These are phyloP conservation scores for Trichoderma lentiforme DNA, from an alignment of 2,329 filamentous ascomycete genomes.

Conservation along the genomic window DNA sequence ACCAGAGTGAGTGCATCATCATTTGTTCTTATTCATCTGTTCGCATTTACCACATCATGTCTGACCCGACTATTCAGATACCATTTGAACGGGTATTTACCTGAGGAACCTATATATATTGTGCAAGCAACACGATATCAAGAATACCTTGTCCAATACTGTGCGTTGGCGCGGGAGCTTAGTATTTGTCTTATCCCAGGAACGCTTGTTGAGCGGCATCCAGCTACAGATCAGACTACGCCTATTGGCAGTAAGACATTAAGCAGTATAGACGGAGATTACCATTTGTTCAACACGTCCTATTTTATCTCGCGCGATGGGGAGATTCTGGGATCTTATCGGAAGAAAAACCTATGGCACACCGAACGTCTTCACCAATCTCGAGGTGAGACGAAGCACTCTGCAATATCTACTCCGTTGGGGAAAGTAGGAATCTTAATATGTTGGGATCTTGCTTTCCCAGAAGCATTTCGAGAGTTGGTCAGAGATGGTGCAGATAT, in stretches of 20 bases:
- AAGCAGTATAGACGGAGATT: not conserved
- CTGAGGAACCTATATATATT: not conserved
- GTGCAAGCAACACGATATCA: not conserved
- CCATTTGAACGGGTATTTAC: not conserved
- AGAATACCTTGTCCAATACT: not conserved
- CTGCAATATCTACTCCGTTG: not conserved
- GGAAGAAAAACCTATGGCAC: not conserved
- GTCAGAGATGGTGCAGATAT: not conserved
- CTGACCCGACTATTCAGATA: not conserved
- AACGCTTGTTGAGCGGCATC: not conserved
- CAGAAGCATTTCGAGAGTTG: not conserved
- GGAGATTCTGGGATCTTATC: not conserved
- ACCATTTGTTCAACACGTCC: not conserved
- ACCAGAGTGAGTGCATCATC: not conserved
- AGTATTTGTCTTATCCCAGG: not conserved
- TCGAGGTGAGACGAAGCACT: not conserved
- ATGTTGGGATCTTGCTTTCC: not conserved
- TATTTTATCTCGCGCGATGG: not conserved
- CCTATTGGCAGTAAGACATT: not conserved
- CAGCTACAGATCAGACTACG: not conserved
- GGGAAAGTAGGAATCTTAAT: not conserved
- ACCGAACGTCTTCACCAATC: not conserved
- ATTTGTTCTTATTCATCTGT: not conserved
- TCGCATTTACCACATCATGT: not conserved
- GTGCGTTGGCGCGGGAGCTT: not conserved